Conservation (phyloP, 148 eudicot genomes). For the Arbutus unedo region DNA sequence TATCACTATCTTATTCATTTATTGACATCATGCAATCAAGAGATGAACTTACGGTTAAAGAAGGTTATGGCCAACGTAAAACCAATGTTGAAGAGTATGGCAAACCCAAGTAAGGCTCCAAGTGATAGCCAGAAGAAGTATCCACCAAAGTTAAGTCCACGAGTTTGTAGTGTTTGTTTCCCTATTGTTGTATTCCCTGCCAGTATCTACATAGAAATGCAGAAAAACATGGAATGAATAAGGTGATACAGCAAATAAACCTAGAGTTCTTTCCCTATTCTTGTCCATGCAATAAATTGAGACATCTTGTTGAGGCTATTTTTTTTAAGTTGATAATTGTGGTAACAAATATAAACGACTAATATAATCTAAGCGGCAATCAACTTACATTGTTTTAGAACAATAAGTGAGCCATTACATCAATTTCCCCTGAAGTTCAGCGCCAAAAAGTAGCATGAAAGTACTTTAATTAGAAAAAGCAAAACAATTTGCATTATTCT, state of each 20-base stretch:
- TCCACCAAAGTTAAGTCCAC: slow-evolving; percentile 52
- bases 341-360: neutral
- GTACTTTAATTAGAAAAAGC: no score
- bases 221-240: neutral
- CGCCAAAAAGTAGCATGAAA: no score
- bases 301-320: neutral
- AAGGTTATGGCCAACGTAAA: slow-evolving; percentile 59
- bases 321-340: neutral
- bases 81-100: slow-evolving; percentile 45
- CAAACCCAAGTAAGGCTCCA: slow-evolving; percentile 57
- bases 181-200: slow-evolving; percentile 63
- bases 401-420: no score
- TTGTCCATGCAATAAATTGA: neutral
- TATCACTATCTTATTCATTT: neutral
- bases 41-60: slow-evolving; percentile 51
- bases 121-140: slow-evolving; percentile 60
- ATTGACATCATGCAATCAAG: neutral
- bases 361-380: no score
- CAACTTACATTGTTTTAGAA: no score
- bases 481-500: no score
- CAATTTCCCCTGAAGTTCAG: no score
- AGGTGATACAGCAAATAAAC: neutral
- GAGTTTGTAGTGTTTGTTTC: slow-evolving; percentile 49
- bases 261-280: neutral
- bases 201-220: slow-evolving; percentile 27